Base-by-base conservation (phyloP, 805 yeast species). In the Ogataea polymorpha region DNA sequence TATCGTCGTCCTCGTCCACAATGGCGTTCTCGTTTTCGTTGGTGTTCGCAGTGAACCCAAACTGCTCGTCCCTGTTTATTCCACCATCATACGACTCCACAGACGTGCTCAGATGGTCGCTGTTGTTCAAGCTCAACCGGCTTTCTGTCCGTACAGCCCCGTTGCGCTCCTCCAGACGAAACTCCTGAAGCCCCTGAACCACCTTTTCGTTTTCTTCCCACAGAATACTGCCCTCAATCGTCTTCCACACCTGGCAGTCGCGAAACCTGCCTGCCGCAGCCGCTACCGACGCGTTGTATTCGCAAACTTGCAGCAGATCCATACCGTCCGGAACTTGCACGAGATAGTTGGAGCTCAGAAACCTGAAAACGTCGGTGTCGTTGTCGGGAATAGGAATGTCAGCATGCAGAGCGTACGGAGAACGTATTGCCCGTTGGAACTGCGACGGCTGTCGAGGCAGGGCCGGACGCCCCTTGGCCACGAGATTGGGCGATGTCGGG, bases 211-310 rank as follows among this genome's bases (percentile, higher is more conserved):
- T 24, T 17, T 48, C 44, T n/a, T 59, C 58, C 61, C 71, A 63
- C 2, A 61, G 56, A 4, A 80, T 59, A 21, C 79, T 64, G 24
- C 73, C 74, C 11, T 75, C 74, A 5, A 82, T 60, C 3, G 80
- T 69, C 44, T 71, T 61, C 89, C 89, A 82, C 0, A 78, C 71
- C 53, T 79, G 86, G 39, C 80, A 68, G 40, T 79, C 84, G 43
- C 86, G 61, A 39, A 64, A 66, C 36, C 68, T 60, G 13, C 70
- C 68, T 1, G 71, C 82, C 33, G 70, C 65, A 0, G 72, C 72
- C 0, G 85, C 85, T 7, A 77, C 65, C 13, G 68, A 62, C 0
- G 86, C 74, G 54, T 84, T 84, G 50, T 70, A 62, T 16, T 71
- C 66, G 52, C 86, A 82, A 2, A 72, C 79, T 32, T 80, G 79